Percentiles rank a stretch among this genome's conserved stretches.
These are phyloP conservation scores for Oryza glumipatula DNA, from an alignment of 176 grass and related monocot species.

Conservation along the genomic window DNA sequence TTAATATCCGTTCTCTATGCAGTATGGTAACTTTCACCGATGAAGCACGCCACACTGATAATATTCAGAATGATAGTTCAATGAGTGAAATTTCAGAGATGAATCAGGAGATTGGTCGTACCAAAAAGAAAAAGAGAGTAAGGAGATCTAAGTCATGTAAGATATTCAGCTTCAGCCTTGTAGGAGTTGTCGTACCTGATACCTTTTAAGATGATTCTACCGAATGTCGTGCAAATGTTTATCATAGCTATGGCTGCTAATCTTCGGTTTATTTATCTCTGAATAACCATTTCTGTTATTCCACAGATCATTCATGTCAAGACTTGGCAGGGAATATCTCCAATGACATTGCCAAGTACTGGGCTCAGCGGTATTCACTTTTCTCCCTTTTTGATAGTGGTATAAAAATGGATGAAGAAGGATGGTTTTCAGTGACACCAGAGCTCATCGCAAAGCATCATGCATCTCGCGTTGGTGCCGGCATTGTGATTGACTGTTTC, in stretches of 20 bases:
- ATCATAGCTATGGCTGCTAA: conserved; percentile 1
- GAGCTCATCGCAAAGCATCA: conserved; percentile 92
- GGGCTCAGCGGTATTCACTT: conserved; percentile 83
- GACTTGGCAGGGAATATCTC: conserved; percentile 41
- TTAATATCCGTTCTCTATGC: conserved; percentile 43
- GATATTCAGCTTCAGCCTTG: conserved; percentile 42
- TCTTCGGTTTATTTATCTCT: conserved; percentile 25
- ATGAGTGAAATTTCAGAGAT: conserved; percentile 37
- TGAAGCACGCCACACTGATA: conserved; percentile 45
- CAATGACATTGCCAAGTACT: conserved; percentile 76
- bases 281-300: conserved; percentile 31
- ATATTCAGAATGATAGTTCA: conserved; percentile 35
- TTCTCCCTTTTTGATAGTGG: conserved; percentile 91
- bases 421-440: conserved; percentile 98
- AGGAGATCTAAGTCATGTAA: conserved; percentile 75
- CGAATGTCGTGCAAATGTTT: neutral
- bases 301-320: conserved; percentile 48
- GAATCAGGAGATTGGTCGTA: conserved; percentile 37
- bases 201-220: conserved; percentile 29
- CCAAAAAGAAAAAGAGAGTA: conserved; percentile 78
- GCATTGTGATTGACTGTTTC: conserved; percentile 81
- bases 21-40: conserved; percentile 51
- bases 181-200: conserved; percentile 27
- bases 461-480: conserved; percentile 63
- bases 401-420: conserved; percentile 97